Evolutionary conservation across 2,329 filamentous ascomycete species (phyloP).

Genomic region (Diaporthe sp.): DNA sequence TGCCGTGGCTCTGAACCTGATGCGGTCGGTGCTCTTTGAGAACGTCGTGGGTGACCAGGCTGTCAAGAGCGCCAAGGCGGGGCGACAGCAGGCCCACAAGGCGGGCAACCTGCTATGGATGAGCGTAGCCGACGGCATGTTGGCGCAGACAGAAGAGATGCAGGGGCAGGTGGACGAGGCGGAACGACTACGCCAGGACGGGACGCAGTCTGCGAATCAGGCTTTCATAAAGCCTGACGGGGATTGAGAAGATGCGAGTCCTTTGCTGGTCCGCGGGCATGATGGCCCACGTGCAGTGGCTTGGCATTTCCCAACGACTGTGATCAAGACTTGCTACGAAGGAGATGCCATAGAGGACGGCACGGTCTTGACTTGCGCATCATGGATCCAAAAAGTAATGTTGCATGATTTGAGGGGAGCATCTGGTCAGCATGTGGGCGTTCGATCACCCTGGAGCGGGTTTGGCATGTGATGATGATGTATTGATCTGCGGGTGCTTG

Average conservation of each 20-base stretch:
- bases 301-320: not conserved
- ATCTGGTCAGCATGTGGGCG: constrained; percentile 28
- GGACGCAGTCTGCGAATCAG: constrained; percentile 38
- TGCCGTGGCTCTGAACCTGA: constrained; percentile 86
- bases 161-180: constrained; percentile 67
- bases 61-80: constrained; percentile 80
- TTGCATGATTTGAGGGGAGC: constrained; percentile 14
- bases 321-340: not conserved
- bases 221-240: constrained; percentile 33
- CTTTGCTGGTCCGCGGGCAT: too few species aligned
- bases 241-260: not conserved
- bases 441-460: constrained; percentile 4
- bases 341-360: not conserved
- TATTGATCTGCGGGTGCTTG: constrained; percentile 12
- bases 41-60: constrained; percentile 86
- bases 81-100: constrained; percentile 74
- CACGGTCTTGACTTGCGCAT: not conserved
- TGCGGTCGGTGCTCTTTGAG: constrained; percentile 86
- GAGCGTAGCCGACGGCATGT: constrained; percentile 84
- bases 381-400: constrained; percentile 7
- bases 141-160: constrained; percentile 80
- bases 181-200: constrained; percentile 29
- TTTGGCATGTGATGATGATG: constrained; percentile 6
- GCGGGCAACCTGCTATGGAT: constrained; percentile 82
- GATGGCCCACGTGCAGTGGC: not conserved